Evolutionary conservation across 2,329 filamentous ascomycete genomes (phyloP).

Genomic region (Coniochaeta sp.): DNA sequence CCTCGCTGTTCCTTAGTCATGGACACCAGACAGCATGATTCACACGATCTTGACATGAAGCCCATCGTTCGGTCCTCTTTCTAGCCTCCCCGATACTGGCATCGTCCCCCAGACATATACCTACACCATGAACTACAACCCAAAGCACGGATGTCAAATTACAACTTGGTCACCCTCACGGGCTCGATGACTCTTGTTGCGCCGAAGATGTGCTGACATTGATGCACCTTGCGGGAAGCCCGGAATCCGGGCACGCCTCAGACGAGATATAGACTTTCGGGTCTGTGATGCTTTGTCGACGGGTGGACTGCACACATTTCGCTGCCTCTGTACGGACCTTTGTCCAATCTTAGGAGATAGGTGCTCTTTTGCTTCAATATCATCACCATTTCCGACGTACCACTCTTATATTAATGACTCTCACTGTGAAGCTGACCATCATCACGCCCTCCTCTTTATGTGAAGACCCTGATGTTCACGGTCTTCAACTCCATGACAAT

Average conservation of each 20-base stretch:
- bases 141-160: slow-evolving; percentile 99
- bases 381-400: too few relatives aligned
- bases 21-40: background rate
- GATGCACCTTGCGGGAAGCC: slow-evolving; percentile 32
- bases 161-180: slow-evolving; percentile 65
- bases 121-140: background rate
- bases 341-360: too few relatives aligned
- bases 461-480: background rate
- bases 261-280: slow-evolving; percentile 8
- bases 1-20: background rate
- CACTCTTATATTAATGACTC: too few relatives aligned
- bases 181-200: slow-evolving; percentile 78
- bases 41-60: background rate
- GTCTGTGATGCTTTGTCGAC: slow-evolving; percentile 9
- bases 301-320: slow-evolving; percentile 24
- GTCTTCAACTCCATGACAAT: background rate
- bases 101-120: too few relatives aligned
- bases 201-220: slow-evolving; percentile 98
- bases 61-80: too few relatives aligned
- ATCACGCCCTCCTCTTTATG: background rate
- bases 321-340: background rate
- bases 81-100: too few relatives aligned
- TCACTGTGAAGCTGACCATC: background rate
- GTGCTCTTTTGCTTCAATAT: too few relatives aligned
- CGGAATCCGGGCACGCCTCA: slow-evolving; percentile 27